phyloP scores from a whole-genome alignment of 192 early-diverging fungal species.

The Lunasporangiospora selenospora region DNA sequence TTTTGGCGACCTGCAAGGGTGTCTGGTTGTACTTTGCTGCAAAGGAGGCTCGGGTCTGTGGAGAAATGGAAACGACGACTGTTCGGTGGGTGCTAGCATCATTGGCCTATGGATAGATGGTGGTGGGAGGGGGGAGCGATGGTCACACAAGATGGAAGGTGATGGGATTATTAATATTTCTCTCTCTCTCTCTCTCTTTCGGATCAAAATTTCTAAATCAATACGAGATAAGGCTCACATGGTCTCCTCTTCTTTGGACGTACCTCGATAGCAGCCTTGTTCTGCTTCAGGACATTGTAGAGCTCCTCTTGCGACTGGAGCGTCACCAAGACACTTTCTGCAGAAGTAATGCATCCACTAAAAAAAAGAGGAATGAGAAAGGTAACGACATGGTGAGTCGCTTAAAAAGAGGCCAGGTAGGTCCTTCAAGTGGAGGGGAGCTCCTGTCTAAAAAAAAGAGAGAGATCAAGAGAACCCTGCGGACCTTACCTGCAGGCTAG shows the following conservation, averaged over 20 bases:
- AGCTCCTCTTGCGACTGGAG: slow-evolving; percentile 95
- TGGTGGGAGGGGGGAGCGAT: too few species aligned
- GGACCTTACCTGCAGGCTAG: slow-evolving; percentile 89
- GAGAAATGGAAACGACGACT: slow-evolving; percentile 89
- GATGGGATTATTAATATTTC: too few species aligned
- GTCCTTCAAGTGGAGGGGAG: too few species aligned
- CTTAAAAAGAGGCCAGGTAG: too few species aligned
- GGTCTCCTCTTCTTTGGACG: not conserved
- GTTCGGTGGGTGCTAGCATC: slow-evolving; percentile 52
- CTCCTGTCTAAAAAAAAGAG: too few species aligned
- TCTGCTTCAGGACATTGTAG: slow-evolving; percentile 66
- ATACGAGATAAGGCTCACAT: too few species aligned
- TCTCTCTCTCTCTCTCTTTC: too few species aligned
- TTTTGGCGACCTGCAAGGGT: slow-evolving; percentile 69
- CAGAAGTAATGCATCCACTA: slow-evolving; percentile 97
- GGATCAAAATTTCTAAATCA: too few species aligned
- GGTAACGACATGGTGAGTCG: slow-evolving; percentile 1
- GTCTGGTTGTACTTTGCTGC: slow-evolving; percentile 84
- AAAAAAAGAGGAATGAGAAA: not conserved
- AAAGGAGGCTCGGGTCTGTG: slow-evolving; percentile 90
- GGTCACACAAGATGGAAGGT: too few species aligned
- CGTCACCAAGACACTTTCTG: slow-evolving; percentile 92
- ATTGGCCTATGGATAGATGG: slow-evolving; percentile 46
- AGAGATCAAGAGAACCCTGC: not conserved
- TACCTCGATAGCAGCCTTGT: slow-evolving; percentile 54